Evolutionary conservation across 192 early-diverging fungal species (phyloP).

Genomic region (Funneliformis geosporum): DNA sequence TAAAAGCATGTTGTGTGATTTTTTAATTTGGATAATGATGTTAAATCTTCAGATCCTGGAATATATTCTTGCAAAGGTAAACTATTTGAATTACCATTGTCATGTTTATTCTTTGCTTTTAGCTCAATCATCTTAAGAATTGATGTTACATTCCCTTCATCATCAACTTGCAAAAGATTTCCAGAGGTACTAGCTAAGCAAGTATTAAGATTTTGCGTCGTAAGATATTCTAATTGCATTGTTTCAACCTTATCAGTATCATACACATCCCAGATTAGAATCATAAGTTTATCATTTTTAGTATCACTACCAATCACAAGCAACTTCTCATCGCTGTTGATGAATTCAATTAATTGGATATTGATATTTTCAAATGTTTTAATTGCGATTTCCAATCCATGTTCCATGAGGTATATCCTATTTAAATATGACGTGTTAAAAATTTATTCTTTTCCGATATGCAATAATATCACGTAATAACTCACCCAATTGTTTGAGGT

Average conservation of each 20-base stretch:
- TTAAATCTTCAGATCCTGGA: too few species aligned
- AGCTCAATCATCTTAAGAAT: not conserved
- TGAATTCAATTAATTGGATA: not conserved
- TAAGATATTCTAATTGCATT: not conserved
- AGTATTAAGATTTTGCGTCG: not conserved
- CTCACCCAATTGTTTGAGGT: not conserved
- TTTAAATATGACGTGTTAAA: not conserved
- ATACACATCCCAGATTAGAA: not conserved
- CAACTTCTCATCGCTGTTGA: not conserved
- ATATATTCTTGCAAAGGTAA: too few species aligned
- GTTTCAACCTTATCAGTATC: not conserved
- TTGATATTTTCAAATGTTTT: not conserved
- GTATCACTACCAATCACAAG: not conserved
- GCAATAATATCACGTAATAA: too few species aligned
- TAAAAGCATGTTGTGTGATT: too few species aligned
- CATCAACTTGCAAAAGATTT: not conserved
- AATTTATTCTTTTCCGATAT: too few species aligned
- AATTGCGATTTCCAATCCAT: not conserved
- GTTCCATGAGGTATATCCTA: not conserved
- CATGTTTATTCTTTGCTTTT: too few species aligned
- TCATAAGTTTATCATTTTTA: not conserved
- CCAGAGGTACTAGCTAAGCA: not conserved
- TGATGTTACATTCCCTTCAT: not conserved
- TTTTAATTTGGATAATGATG: too few species aligned
- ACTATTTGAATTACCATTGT: too few species aligned